phyloP scores from a whole-genome alignment of 495 filamentous ascomycete species.

The Podospora australis region DNA sequence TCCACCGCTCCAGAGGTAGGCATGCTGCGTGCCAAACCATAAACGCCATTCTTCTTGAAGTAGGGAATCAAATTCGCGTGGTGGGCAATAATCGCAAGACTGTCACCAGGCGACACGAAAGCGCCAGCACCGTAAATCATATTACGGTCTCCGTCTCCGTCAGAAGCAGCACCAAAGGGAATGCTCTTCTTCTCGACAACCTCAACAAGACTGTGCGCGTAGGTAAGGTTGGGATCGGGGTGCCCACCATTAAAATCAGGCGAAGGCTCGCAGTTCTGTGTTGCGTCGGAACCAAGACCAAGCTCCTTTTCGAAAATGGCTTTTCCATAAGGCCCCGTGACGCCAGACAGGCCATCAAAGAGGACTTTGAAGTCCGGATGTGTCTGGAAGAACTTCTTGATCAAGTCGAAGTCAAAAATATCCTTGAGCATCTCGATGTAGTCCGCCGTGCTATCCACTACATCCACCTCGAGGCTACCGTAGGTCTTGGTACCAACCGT shows the following conservation, averaged over 20 bases:
- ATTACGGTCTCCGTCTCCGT: slow-evolving; percentile 97
- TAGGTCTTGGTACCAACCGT: slow-evolving; percentile 79
- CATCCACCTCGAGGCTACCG: slow-evolving; percentile 83
- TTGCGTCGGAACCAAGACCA: slow-evolving; percentile 65
- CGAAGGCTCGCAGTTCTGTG: slow-evolving; percentile 86
- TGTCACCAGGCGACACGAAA: slow-evolving; percentile 96
- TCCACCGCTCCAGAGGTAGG: slow-evolving; percentile 93
- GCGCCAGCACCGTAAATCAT: slow-evolving; percentile 98
- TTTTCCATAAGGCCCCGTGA: slow-evolving; percentile 90
- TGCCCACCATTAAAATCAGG: slow-evolving; percentile 96
- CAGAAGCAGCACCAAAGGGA: slow-evolving; percentile 92
- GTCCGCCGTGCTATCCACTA: slow-evolving; percentile 85
- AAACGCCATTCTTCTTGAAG: slow-evolving; percentile 94
- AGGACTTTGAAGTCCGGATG: slow-evolving; percentile 94
- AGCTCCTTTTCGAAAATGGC: slow-evolving; percentile 94
- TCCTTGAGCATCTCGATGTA: slow-evolving; percentile 94
- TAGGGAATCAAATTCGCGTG: slow-evolving; percentile 92
- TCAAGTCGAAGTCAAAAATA: slow-evolving; percentile 95
- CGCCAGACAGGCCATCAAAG: slow-evolving; percentile 90
- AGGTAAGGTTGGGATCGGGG: slow-evolving; percentile 97
- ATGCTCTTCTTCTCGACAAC: slow-evolving; percentile 85
- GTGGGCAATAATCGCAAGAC: slow-evolving; percentile 94
- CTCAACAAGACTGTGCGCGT: slow-evolving; percentile 90
- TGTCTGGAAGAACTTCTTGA: slow-evolving; percentile 79
- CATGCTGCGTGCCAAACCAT: slow-evolving; percentile 93